Conservation (phyloP, 2,329 filamentous ascomycete species). For the Colletotrichum tofieldiae region DNA sequence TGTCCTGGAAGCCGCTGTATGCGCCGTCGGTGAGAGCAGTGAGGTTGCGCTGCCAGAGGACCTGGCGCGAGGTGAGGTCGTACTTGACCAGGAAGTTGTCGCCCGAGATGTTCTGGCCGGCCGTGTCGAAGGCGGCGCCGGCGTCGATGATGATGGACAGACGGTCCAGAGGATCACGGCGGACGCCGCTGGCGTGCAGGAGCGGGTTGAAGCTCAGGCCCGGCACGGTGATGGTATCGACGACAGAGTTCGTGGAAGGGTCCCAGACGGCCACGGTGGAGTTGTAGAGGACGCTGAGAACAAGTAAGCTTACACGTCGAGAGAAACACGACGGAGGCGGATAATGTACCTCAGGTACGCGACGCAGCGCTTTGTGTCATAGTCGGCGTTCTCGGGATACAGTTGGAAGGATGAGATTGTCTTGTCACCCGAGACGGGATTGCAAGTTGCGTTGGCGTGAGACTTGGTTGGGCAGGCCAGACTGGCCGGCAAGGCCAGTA, state of each 20-base stretch:
- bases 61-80: conserved; percentile 46
- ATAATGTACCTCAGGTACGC: conserved; percentile 44
- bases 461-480: conserved; percentile 28
- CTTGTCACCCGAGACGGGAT: conserved; percentile 21
- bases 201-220: conserved; percentile 50
- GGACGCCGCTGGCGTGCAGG: conserved; percentile 54
- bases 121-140: conserved; percentile 53
- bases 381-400: conserved; percentile 47
- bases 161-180: conserved; percentile 52
- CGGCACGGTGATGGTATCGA: conserved; percentile 48
- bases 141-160: conserved; percentile 56
- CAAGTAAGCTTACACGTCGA: background rate
- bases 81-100: conserved; percentile 57
- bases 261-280: conserved; percentile 53
- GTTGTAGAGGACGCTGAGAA: conserved; percentile 50
- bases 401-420: conserved; percentile 37
- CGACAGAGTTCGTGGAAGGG: conserved; percentile 47
- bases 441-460: conserved; percentile 1
- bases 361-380: conserved; percentile 43
- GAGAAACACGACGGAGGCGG: background rate
- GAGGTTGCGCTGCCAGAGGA: conserved; percentile 54
- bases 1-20: conserved; percentile 58
- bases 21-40: conserved; percentile 48
- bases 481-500: conserved; percentile 28
- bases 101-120: conserved; percentile 53